Percentiles rank a stretch among this genome's conserved stretches.
Conservation (phyloP, 257 asterid genomes). For the Lavandula angustifolia region DNA sequence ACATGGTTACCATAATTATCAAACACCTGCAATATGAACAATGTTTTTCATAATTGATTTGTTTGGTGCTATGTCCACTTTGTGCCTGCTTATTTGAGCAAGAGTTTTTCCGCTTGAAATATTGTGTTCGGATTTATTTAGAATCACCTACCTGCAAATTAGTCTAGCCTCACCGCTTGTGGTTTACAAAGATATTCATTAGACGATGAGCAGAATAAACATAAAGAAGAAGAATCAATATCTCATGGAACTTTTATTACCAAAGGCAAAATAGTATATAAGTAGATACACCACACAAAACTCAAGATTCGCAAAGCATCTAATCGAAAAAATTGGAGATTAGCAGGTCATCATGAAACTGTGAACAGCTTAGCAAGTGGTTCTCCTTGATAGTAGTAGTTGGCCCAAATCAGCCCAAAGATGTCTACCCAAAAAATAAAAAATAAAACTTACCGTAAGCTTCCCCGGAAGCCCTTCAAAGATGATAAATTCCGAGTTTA, state of each 20-base stretch:
- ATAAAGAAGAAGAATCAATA: background rate
- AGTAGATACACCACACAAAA: background rate
- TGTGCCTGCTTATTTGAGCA: constrained; percentile 29
- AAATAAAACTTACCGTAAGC: constrained; percentile 57
- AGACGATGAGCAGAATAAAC: constrained; percentile 10
- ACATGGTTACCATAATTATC: constrained; percentile 62
- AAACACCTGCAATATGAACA: constrained; percentile 45
- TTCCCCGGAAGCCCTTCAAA: constrained; percentile 70
- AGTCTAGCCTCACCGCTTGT: constrained; percentile 63
- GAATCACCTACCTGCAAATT: constrained; percentile 65
- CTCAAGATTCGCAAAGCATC: background rate
- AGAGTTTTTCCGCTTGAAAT: constrained; percentile 28
- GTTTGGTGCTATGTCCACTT: constrained; percentile 36
- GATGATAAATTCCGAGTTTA: constrained; percentile 61
- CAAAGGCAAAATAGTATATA: background rate
- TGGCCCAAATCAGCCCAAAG: background rate
- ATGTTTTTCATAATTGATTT: constrained; percentile 28
- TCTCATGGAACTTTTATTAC: background rate
- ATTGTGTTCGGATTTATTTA: background rate
- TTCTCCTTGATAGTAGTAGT: constrained; percentile 1
- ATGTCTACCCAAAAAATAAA: background rate
- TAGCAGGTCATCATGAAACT: background rate
- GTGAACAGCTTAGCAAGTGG: background rate
- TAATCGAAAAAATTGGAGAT: background rate
- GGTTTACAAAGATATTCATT: constrained; percentile 23